A percentile compares a stretch with the other conserved stretches of the same genome.
phyloP scores from a whole-genome alignment of 495 filamentous ascomycete species.

The Antarctomyces pellizariae region DNA sequence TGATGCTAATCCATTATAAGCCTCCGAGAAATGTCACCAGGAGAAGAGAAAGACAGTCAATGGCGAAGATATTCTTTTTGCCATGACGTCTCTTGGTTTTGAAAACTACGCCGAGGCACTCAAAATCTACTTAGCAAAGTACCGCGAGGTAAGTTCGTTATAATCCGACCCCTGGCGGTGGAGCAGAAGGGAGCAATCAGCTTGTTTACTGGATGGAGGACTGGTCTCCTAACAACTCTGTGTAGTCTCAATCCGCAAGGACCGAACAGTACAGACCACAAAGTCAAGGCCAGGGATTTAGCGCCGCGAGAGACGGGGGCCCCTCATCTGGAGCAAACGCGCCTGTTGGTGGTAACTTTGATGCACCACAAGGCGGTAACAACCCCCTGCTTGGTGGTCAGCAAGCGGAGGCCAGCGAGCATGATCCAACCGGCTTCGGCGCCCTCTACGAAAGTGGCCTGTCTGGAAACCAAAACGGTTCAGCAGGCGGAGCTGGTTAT shows the following conservation, averaged over 20 bases:
- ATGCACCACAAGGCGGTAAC: conserved; percentile 29
- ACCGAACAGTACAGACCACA: conserved; percentile 47
- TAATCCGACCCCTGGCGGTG: conserved; percentile 16
- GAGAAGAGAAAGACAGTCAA: conserved; percentile 99
- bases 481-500: conserved; percentile 23
- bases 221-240: too few species aligned
- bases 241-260: conserved; percentile 54
- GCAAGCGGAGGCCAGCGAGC: conserved; percentile 33
- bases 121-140: conserved; percentile 94
- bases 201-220: too few species aligned
- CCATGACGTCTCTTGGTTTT: conserved; percentile 96
- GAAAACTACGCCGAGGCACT: conserved; percentile 97
- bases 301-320: conserved; percentile 23
- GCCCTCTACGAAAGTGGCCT: conserved; percentile 38
- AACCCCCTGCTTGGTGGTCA: conserved; percentile 32
- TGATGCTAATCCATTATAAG: conserved; percentile 24
- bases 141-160: conserved; percentile 65
- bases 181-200: too few species aligned
- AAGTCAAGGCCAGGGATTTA: conserved; percentile 42
- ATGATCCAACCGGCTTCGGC: conserved; percentile 30
- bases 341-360: conserved; percentile 26
- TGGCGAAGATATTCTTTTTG: conserved; percentile 93
- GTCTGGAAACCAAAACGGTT: conserved; percentile 41
- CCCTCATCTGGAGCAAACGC: conserved; percentile 21
- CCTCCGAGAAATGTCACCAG: conserved; percentile 96